Conservation (phyloP, 2,329 filamentous ascomycete genomes). For the Colletotrichum caudatum region DNA sequence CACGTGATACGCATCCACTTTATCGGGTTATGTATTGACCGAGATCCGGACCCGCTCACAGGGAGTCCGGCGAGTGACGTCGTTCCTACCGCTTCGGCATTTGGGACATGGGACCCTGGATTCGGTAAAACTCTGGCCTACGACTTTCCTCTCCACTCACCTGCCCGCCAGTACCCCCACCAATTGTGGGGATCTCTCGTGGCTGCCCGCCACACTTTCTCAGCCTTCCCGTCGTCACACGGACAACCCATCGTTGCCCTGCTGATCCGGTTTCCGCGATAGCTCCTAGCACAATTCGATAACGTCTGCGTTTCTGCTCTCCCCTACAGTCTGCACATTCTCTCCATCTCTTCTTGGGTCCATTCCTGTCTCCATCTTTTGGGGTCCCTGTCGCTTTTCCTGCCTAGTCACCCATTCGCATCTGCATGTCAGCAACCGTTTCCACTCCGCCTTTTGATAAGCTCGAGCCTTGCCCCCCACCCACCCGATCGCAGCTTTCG, state of each 20-base stretch:
- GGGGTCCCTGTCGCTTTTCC: background rate
- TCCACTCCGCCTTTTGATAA: slow-evolving; percentile 27
- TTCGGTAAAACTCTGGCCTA: slow-evolving; percentile 37
- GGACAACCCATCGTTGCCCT: slow-evolving; percentile 30
- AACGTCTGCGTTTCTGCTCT: background rate
- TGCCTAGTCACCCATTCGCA: background rate
- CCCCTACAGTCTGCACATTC: background rate
- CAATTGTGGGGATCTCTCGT: slow-evolving; percentile 32
- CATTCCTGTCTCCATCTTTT: background rate
- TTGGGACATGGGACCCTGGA: slow-evolving; percentile 33
- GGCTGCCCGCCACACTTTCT: slow-evolving; percentile 12
- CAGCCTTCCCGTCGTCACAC: slow-evolving; percentile 38
- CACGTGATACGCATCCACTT: background rate
- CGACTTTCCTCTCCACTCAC: background rate
- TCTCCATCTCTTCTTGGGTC: background rate
- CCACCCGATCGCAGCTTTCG: slow-evolving; percentile 19
- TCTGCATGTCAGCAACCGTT: slow-evolving; percentile 31
- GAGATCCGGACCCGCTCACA: background rate
- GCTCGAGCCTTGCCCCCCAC: slow-evolving; percentile 32
- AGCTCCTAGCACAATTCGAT: slow-evolving; percentile 1
- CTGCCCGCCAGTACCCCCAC: slow-evolving; percentile 8
- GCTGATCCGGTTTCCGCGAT: slow-evolving; percentile 36
- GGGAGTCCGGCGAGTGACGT: slow-evolving; percentile 23
- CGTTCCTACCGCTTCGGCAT: background rate
- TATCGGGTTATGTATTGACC: background rate